Conservation (phyloP, 2,329 filamentous ascomycete species). For the Cryoendolithus antarcticus region DNA sequence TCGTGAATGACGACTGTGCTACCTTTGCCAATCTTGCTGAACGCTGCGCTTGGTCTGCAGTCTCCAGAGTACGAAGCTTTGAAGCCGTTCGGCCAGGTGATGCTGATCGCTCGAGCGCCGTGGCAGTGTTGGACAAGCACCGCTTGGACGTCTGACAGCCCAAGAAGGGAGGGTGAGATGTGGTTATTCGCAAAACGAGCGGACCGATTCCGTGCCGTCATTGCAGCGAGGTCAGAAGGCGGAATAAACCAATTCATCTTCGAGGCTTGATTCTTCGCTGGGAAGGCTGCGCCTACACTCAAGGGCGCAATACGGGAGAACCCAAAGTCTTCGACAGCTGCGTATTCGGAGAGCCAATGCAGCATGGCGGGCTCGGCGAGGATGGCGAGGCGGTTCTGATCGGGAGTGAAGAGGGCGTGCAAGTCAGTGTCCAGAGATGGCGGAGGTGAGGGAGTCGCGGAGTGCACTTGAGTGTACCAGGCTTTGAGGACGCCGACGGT, state of each 20-base stretch:
- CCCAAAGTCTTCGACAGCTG: slow-evolving; percentile 64
- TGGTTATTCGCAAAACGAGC: slow-evolving; percentile 8
- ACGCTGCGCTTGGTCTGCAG: slow-evolving; percentile 63
- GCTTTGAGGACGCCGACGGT: slow-evolving; percentile 68
- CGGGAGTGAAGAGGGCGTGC: too few relatives aligned
- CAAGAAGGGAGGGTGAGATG: slow-evolving; percentile 33
- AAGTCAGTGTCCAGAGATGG: not conserved
- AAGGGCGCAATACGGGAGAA: slow-evolving; percentile 47
- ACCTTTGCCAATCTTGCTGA: slow-evolving; percentile 57
- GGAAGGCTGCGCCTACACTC: slow-evolving; percentile 23
- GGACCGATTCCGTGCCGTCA: slow-evolving; percentile 16
- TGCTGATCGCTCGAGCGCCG: slow-evolving; percentile 60
- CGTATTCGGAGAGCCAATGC: slow-evolving; percentile 67
- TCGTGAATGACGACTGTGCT: slow-evolving; percentile 86
- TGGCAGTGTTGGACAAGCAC: slow-evolving; percentile 66
- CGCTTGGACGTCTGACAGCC: slow-evolving; percentile 55
- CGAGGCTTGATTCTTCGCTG: slow-evolving; percentile 11
- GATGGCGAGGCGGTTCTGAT: slow-evolving; percentile 42
- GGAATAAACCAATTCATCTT: slow-evolving; percentile 24
- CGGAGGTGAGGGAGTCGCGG: slow-evolving; percentile 16
- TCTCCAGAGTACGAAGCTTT: slow-evolving; percentile 91
- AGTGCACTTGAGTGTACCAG: slow-evolving; percentile 54
- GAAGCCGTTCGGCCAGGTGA: slow-evolving; percentile 69
- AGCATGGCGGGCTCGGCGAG: slow-evolving; percentile 61
- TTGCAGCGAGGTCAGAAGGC: slow-evolving; percentile 11